Conservation (phyloP, 805 yeast genomes). For the Metschnikowia lunata region DNA sequence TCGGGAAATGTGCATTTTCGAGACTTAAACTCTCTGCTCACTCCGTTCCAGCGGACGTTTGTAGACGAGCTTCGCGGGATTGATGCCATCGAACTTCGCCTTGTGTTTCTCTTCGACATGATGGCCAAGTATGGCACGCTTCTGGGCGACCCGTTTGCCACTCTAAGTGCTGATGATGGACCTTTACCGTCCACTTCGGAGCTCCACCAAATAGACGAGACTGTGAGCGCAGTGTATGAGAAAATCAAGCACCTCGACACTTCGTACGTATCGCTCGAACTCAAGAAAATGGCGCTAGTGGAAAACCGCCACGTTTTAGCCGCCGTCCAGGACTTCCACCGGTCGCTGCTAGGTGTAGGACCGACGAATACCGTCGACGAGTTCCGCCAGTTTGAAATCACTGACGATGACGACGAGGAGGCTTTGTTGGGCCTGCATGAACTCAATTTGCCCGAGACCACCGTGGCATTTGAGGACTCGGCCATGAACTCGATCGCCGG, state of each 20-base stretch:
- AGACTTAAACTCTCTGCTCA: slow-evolving; percentile 45
- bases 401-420: slow-evolving; percentile 24
- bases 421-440: slow-evolving; percentile 24
- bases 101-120: slow-evolving; percentile 22
- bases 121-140: slow-evolving; percentile 30
- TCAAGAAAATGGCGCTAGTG: slow-evolving; percentile 20
- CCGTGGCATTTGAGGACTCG: slow-evolving; percentile 16
- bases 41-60: slow-evolving; percentile 45
- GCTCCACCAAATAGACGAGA: slow-evolving; percentile 29
- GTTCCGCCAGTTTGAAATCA: slow-evolving; percentile 19
- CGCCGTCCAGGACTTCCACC: slow-evolving; percentile 32
- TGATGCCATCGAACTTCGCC: slow-evolving; percentile 31
- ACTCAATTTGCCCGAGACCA: slow-evolving; percentile 19
- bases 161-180: slow-evolving; percentile 47
- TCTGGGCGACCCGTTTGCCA: slow-evolving; percentile 23
- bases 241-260: slow-evolving; percentile 36
- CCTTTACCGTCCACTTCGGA: slow-evolving; percentile 31
- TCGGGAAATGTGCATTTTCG: slow-evolving; percentile 41
- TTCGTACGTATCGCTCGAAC: slow-evolving; percentile 26
- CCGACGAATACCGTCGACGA: slow-evolving; percentile 10
- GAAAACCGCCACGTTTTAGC: slow-evolving; percentile 36
- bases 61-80: slow-evolving; percentile 36
- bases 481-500: slow-evolving; percentile 35
- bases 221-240: slow-evolving; percentile 23
- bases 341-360: slow-evolving; percentile 14